These are phyloP conservation scores for Pecoramyces ruminantium DNA, from an alignment of 192 early-diverging fungal species.

Conservation along the genomic window DNA sequence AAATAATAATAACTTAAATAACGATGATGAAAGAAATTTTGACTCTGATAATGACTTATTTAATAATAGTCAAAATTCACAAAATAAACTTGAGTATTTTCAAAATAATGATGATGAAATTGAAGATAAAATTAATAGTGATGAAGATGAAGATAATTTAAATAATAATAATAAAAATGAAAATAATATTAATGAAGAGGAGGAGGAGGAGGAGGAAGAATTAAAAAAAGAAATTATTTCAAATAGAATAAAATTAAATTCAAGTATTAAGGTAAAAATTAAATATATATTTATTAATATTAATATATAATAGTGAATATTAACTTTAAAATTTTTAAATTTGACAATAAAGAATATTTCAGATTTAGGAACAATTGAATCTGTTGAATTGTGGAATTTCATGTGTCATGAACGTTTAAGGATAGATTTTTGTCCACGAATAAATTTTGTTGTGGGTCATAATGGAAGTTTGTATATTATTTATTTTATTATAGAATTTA, in stretches of 20 bases:
- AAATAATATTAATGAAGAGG: not conserved
- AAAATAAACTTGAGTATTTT: not conserved
- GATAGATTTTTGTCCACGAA: conserved; percentile 61
- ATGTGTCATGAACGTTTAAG: conserved; percentile 83
- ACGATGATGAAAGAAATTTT: not conserved
- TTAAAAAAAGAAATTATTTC: not conserved
- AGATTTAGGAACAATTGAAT: conserved; percentile 51
- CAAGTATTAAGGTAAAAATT: not conserved
- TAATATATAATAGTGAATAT: too few relatives aligned
- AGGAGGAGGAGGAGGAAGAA: not conserved
- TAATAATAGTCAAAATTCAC: not conserved
- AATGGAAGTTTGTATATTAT: conserved; percentile 56
- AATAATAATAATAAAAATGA: not conserved
- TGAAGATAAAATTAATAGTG: not conserved
- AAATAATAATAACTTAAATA: not conserved
- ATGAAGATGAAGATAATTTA: not conserved
- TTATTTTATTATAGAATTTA: too few relatives aligned
- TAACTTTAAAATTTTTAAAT: too few relatives aligned
- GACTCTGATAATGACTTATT: not conserved
- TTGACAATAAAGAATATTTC: not conserved
- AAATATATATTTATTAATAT: too few relatives aligned
- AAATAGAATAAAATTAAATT: not conserved
- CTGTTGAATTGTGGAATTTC: conserved; percentile 72
- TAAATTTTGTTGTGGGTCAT: conserved; percentile 95
- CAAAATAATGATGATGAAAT: not conserved